Evolutionary conservation across 1,284 basidiomycete genomes (phyloP), one percentile per base, ranked within the genome.

Genomic region (Malassezia cuniculi): DNA sequence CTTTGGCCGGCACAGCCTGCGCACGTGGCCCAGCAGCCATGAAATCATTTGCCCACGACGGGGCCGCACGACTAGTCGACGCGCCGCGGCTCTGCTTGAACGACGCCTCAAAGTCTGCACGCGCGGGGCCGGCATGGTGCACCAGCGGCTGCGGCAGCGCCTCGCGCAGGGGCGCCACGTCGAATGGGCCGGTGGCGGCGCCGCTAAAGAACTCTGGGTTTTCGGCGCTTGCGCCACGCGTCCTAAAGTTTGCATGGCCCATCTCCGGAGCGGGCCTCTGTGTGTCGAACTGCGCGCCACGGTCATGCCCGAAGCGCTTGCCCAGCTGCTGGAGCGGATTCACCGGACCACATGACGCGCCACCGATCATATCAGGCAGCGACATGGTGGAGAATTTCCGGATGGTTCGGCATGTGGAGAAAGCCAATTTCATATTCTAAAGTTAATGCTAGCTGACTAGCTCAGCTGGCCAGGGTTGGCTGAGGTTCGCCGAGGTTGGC

Each of bases 301-400:
- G 48, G 39, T 66, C 63, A 29, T 60, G 53, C 15, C 61, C 61
- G 28, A 66, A 56, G 2, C 60, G 49, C 37, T 66, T 66, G 27
- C 59, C 59, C 18, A 66, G 54, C 42, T 47, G 53, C 34, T 57
- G 55, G 12, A 66, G 52, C 8, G 60, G 58, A 24, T 66, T 66
- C 32, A 59, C 56, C 1, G 61, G 63, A 9, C 63, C 63, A 33
- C 63, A 66, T 7, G 47, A 54, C 9, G 63, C 57, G 4, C 55
- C 61, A 6, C 52, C 52, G 36, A 60, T 41, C 36, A 64, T 37
- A 31, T 60, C 57, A n/a, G 57, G 57, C 42, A 64, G 38, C 31
- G 60, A 57, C 56, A 63, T 63, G 26, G n/a, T 19, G 11, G 16
- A 9, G 18, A 11, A 16, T 17, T 27, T 69, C 29, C 7, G 6